Conservation (phyloP, 1,284 basidiomycete genomes). For the Somion occarium region DNA sequence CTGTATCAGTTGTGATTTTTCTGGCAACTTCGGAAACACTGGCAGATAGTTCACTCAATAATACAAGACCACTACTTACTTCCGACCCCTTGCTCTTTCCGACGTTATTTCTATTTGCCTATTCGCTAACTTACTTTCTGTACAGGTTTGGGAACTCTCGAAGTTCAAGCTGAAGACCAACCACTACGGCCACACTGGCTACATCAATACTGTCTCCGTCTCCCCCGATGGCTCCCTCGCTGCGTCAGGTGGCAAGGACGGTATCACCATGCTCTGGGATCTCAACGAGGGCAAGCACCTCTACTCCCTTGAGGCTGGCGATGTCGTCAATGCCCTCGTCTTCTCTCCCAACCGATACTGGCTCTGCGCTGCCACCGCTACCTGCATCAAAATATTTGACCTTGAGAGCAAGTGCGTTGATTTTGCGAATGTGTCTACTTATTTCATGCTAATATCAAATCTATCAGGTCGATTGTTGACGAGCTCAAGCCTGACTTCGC, state of each 20-base stretch:
- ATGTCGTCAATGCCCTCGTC: conserved; percentile 98
- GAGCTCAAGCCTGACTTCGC: conserved; percentile 95
- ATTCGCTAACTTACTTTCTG: conserved; percentile 8
- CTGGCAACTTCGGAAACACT: conserved; percentile 75
- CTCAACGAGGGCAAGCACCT: conserved; percentile 99
- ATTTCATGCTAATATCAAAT: no score
- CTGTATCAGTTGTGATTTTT: conserved; percentile 40
- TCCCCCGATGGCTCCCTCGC: conserved; percentile 99
- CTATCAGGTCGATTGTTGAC: conserved; percentile 98
- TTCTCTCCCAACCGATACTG: conserved; percentile 99
- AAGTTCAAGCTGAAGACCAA: conserved; percentile 99
- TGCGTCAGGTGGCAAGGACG: conserved; percentile 99
- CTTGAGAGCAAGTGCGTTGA: conserved; percentile 89
- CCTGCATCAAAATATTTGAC: conserved; percentile 99
- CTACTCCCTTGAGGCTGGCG: conserved; percentile 98
- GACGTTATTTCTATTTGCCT: not conserved
- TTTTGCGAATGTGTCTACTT: conserved; percentile 5
- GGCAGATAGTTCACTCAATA: conserved; percentile 41
- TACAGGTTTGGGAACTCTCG: conserved; percentile 97
- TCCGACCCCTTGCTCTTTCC: conserved; percentile 41
- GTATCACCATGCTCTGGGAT: conserved; percentile 99
- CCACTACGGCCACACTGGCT: conserved; percentile 99
- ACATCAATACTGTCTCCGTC: conserved; percentile 98
- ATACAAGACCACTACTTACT: conserved; percentile 70
- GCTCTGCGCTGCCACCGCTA: conserved; percentile 97